Conservation (phyloP, 1,139 yeast species). For the Diutina ranongensis region DNA sequence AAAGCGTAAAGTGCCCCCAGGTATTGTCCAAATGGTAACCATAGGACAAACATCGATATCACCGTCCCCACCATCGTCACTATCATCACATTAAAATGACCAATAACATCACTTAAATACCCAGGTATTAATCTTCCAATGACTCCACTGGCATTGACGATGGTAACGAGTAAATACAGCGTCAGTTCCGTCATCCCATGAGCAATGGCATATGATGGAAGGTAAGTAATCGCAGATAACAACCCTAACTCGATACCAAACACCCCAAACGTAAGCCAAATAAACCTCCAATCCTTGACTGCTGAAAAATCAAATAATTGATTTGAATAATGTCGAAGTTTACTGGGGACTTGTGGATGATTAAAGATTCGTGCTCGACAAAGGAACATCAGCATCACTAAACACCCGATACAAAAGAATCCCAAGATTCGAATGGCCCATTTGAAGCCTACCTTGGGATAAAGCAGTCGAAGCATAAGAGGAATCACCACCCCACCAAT, state of each 20-base stretch:
- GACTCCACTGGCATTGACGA: slow-evolving; percentile 30
- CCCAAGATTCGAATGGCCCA: slow-evolving; percentile 20
- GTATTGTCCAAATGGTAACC: slow-evolving; percentile 29
- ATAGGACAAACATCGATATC: slow-evolving; percentile 22
- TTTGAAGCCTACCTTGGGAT: slow-evolving; percentile 18
- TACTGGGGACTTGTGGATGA: background rate
- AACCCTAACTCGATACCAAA: slow-evolving; percentile 9
- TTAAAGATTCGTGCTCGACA: background rate
- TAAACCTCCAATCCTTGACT: slow-evolving; percentile 8
- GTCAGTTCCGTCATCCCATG: slow-evolving; percentile 26
- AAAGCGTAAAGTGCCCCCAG: slow-evolving; percentile 22
- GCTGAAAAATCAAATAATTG: slow-evolving; percentile 5
- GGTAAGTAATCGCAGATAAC: slow-evolving; percentile 26
- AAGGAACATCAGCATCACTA: background rate
- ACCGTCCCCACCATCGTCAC: slow-evolving; percentile 22
- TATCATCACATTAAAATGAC: slow-evolving; percentile 29
- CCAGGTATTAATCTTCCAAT: slow-evolving; percentile 30
- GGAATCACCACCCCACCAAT: slow-evolving; percentile 21
- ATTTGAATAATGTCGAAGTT: background rate
- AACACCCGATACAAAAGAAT: slow-evolving; percentile 8
- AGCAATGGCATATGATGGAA: slow-evolving; percentile 38
- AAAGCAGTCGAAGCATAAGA: slow-evolving; percentile 14
- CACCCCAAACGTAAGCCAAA: slow-evolving; percentile 9
- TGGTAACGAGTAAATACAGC: slow-evolving; percentile 32
- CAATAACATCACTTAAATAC: slow-evolving; percentile 24